Conservation (phyloP, 805 yeast species). For the Candida qinlingensis region DNA sequence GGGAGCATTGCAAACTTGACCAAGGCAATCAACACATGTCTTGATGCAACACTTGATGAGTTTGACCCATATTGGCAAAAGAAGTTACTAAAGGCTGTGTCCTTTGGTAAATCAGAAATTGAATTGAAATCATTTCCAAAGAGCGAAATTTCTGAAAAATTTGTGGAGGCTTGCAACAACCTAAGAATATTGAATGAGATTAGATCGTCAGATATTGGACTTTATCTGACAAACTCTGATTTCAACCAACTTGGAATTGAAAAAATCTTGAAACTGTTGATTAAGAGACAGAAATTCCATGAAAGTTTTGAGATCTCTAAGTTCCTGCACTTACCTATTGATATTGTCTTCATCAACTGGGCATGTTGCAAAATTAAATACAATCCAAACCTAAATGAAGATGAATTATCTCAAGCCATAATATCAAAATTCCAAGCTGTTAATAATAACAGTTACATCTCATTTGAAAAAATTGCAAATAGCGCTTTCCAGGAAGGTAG, state of each 20-base stretch:
- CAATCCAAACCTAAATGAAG: constrained; percentile 52
- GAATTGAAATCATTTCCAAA: constrained; percentile 29
- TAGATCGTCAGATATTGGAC: constrained; percentile 57
- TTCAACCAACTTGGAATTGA: constrained; percentile 48
- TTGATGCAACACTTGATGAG: constrained; percentile 72
- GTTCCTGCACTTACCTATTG: constrained; percentile 40
- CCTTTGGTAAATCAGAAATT: constrained; percentile 68
- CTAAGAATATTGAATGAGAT: constrained; percentile 68
- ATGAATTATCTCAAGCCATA: constrained; percentile 47
- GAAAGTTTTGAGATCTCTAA: constrained; percentile 60
- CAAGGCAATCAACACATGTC: constrained; percentile 65
- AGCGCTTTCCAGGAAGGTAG: constrained; percentile 83
- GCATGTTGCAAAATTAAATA: constrained; percentile 62
- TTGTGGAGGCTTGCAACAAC: constrained; percentile 55
- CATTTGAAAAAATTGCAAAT: constrained; percentile 55
- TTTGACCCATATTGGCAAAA: constrained; percentile 79
- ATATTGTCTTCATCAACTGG: constrained; percentile 69
- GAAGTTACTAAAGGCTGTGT: constrained; percentile 69
- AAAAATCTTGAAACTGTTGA: constrained; percentile 49
- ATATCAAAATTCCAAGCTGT: constrained; percentile 36
- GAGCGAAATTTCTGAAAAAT: constrained; percentile 40
- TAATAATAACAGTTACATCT: constrained; percentile 34
- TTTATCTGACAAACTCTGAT: constrained; percentile 60
- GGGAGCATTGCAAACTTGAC: constrained; percentile 39
- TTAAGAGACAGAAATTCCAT: constrained; percentile 53